Evolutionary conservation across 2,329 filamentous ascomycete species (phyloP), one percentile per base, ranked within the genome.

Genomic region (Fusarium pseudocircinatum): DNA sequence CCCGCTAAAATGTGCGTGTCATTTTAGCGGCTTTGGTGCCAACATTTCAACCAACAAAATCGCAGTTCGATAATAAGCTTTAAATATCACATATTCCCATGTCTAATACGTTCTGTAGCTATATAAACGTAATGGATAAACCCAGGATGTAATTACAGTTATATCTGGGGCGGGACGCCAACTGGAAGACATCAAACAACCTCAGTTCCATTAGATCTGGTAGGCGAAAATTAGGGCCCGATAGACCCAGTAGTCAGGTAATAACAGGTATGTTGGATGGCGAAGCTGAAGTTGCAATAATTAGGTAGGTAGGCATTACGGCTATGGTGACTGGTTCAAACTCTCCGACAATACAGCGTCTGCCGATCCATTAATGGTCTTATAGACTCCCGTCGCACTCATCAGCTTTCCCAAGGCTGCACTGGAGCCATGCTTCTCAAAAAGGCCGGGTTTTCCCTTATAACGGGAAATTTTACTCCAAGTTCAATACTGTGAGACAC

Each of bases 21-120:
- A 75, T 78, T 78, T 78, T 78, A 78, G 76, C 57, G 76, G 61
- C 62, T 43, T 56, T 78, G 69, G 66, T 77, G 75, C 60, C 71
- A 75, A 34, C 60, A 32, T 47, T 44, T 32, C 28, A 20, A 34
- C 40, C n/a, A 14, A 42, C 22, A 64, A 37, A 46, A 32, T n/a
- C 26, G 20, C 36, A 18, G 37, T 22, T 32, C n/a, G 20, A 43
- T 39, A 28, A 43, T 30, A 39, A 61, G 34, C 26, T 24, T 16
- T 37, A 36, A 12, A 39, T 42, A 8, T 18, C 20, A 30, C 30
- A 30, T 28, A 49, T 39, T 18, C 12, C 20, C 34, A 37, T 36
- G 15, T 22, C 36, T 32, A 12, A 37, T 43, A 24, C n/a, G n/a
- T 28, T 30, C 26, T 37, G 22, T 30, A 52, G 22, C 46, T 49